Evolutionary conservation across 352 stramenopile genomes (phyloP), one percentile per base, ranked within the genome.

Genomic region (Globisporangium viniferum): DNA sequence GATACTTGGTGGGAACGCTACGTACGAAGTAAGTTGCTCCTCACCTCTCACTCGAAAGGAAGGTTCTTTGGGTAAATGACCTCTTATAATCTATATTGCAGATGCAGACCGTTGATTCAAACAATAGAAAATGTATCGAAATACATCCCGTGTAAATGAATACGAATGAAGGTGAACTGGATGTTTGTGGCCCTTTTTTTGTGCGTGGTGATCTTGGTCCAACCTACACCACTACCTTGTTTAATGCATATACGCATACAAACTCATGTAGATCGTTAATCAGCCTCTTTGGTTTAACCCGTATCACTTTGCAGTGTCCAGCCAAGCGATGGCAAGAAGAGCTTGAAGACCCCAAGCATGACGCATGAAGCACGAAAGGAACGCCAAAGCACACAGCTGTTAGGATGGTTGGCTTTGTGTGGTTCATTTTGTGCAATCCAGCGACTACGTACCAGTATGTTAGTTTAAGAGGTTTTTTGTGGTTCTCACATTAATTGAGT

Each of bases 151-250:
- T 31, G 22, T 14, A 33, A 24, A 24, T 24, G 4, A 2, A 59
- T 59, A 3, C 27, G 54, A 36, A 29, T 41, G 54, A 41, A 14
- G 54, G 54, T 59, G 54, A 59, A 59, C 54, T 59, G 54, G 54
- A 59, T 59, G 15, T 59, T 10, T 29, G 20, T 29, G 5, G 18
- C 46, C 46, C 46, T 27, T 2, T 22, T 27, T 54, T 54, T 14
- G 27, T 6, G 7, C 1, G 14, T 48, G 41, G 14, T 14, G 41
- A 48, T n/a, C 41, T n/a, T n/a, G 41, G 12, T 46, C 39, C 39
- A 46, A 46, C 39, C 39, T 46, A 14, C 39, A 46, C 39, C 12
- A 1, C 2, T 2, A 14, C 10, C 39, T 46, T 18, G 1, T 4
- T 5, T 46, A 18, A 46, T 18, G 3, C 10, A 5, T 18, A 46